Base-by-base conservation (phyloP, 1,139 yeast genomes). In the Entelexis sorbosivorans region DNA sequence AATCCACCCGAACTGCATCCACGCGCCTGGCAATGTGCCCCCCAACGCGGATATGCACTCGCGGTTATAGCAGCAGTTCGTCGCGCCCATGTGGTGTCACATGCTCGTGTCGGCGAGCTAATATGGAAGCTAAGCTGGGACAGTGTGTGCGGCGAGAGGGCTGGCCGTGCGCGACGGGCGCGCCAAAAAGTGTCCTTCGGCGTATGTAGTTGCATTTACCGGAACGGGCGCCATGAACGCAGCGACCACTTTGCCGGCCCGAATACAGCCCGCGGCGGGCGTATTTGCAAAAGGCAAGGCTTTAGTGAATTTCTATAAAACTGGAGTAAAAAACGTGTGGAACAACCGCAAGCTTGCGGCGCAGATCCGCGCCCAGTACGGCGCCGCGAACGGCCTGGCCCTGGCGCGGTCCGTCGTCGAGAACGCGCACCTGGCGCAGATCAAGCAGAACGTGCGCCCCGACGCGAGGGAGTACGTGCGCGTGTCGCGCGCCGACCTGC, bases 401-500 rank as follows among this genome's bases (percentile, higher is more conserved):
- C 58, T 67, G 22, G 62, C 65, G 13, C 58, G 53, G 29, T 55
- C 62, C 13, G 56, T 67, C 16, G 58, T 64, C 10, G 65, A 65
- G 45, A 56, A 59, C 40, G 51, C 58, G 28, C 63, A 61, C 51
- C 58, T 63, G 31, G 60, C 59, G 22, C 50, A 49, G 1, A 57
- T 65, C 35, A 54, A 55, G 44, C 29, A 50, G 24, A 38, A 38
- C 16, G 50, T 52, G 13, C 48, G 39, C 13, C 32, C 33, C 7
- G 32, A 35, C 10, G 16, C 29, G 9, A 9, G 31, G 10, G 20
- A 35, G 24, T 9, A 24, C 9, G 14, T 51, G 5, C 32, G 63
- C 38, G 61, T 83, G n/a, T 63, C 76, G 0, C 69, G 93, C 52
- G 60, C 67, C 2, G 76, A 82, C 51, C 77, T 70, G 58, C 82